A percentile compares a stretch with the other conserved stretches of the same genome.
Evolutionary conservation across 2,329 filamentous ascomycete genomes (phyloP).

Genomic region (Seiridium cupressi): DNA sequence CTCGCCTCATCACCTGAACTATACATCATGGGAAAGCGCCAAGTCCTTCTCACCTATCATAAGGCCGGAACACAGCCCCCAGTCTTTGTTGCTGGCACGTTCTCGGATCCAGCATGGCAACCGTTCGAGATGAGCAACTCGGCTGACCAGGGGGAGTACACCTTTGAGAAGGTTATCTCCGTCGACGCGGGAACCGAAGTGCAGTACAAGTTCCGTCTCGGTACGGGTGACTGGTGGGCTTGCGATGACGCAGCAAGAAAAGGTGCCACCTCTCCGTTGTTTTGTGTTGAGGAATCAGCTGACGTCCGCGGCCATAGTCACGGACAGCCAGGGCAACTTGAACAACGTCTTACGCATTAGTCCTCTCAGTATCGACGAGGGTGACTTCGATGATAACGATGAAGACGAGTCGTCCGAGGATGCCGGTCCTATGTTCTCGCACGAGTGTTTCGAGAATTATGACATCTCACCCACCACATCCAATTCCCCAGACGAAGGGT

Average conservation of each 20-base stretch:
- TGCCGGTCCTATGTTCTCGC: constrained; percentile 13
- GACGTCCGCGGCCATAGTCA: constrained; percentile 22
- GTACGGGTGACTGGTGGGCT: constrained; percentile 67
- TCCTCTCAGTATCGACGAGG: constrained; percentile 8
- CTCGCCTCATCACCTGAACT: neutral
- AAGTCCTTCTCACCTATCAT: constrained; percentile 60
- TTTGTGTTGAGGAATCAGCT: neutral
- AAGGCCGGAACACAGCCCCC: constrained; percentile 62
- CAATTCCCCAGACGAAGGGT: neutral
- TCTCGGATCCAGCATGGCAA: constrained; percentile 66
- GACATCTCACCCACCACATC: neutral
- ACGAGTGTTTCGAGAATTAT: constrained; percentile 22
- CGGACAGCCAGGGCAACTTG: constrained; percentile 43
- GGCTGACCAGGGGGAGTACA: constrained; percentile 50
- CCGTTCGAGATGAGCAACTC: constrained; percentile 62
- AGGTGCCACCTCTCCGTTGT: constrained; percentile 39
- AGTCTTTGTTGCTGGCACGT: constrained; percentile 68
- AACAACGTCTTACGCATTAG: constrained; percentile 45
- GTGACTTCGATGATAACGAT: constrained; percentile 14
- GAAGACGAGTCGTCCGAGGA: constrained; percentile 5
- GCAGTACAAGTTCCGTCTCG: constrained; percentile 74
- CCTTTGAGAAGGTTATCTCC: constrained; percentile 57
- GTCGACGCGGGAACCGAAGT: constrained; percentile 57
- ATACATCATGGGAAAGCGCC: constrained; percentile 19
- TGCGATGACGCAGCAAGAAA: constrained; percentile 61